Evolutionary conservation across 169 alveolate genomes (phyloP), one percentile per base, ranked within the genome.

Genomic region (Fabrea salina): DNA sequence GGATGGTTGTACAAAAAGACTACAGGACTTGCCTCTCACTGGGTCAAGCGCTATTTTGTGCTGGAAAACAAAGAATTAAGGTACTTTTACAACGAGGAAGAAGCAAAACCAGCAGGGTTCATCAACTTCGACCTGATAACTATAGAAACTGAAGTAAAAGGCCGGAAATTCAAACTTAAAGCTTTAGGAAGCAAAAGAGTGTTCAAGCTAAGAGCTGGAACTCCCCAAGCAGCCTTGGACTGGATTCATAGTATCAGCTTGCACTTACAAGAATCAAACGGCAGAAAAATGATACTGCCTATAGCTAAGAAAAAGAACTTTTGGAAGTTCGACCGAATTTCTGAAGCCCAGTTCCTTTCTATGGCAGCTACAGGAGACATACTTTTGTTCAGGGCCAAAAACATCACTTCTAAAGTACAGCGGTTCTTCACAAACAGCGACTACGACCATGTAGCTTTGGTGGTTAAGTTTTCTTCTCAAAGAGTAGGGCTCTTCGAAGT

Each of bases 391-490:
- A 68, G 84, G 89, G 83, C 66, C 43, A 79, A 75, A 51, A 74
- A 70, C 35, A 78, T 81, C 67, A 66, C 47, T 3, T 87, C 95
- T 3, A 81, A 74, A 59, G 53, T 88, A 7, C 93, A 89, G 71
- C 82, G 97, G 53, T 53, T 83, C 8, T 27, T 94, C n/a, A 94
- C 97, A 8, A 39, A 85, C 41, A 87, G 96, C 39, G 91, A 89
- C 54, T 92, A 92, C 80, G 98, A 95, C 66, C 98, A 95, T 85
- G 92, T 95, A 3, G 98, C 96, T 3, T 82, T 95, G 87, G 51
- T 95, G 1, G 78, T 95, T 30, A 68, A 94, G 64, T 86, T 76
- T 51, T 66, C 80, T 16, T 84, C 81, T 49, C 85, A 82, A 11
- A 67, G 84, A 58, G 56, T 93, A 35, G 87, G 82, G 25, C 47